Base-by-base conservation (phyloP, 495 filamentous ascomycete species). In the Apodospora peruviana region DNA sequence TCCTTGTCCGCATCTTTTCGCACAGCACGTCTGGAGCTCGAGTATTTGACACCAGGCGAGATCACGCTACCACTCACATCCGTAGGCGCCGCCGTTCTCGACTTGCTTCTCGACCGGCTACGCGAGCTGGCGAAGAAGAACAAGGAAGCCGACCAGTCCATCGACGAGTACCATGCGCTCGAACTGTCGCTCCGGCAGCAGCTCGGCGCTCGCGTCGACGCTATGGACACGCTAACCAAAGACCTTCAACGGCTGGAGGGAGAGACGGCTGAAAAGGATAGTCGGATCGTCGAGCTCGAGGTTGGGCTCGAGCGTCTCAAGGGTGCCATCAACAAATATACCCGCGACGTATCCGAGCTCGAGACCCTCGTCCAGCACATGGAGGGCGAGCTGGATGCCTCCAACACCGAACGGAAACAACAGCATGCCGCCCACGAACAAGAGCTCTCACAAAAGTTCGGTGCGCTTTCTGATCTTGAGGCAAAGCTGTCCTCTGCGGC, bases 21-120 rank as follows among this genome's bases (percentile, higher is more conserved):
- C n/a, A 54, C 74, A n/a, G 83, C 85, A 3, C 78, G 84, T 3
- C 68, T 88, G 1, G 76, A 83, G 21, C 71, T 88, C 5, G 86
- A 88, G 52, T 78, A 80, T 54, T 65, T 83, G 2, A 71, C 81
- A 0, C 86, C 85, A 0, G 85, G 84, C 3, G 85, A 88, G 56
- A 48, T 68, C 12, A 46, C 62, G 65, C 71, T 58, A 16, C 80
- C 51, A 27, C 72, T 68, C 43, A 69, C 47, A 27, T 74, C 46
- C 40, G 74, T 68, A 47, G 52, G 80, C 61, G 50, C 72, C 56
- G 66, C 72, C 38, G 59, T 79, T 0, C 62, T 81, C 2, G 66
- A 73, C 41, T 57, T 74, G 9, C 46, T 78, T 0, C 63, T 78
- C 1, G 53, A 47, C 4, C 65, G 69, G 0, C 64, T 80, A 19